These are phyloP conservation scores for Podaxis sp. DNA, from an alignment of 768 basidiomycete genomes.

Conservation along the genomic window DNA sequence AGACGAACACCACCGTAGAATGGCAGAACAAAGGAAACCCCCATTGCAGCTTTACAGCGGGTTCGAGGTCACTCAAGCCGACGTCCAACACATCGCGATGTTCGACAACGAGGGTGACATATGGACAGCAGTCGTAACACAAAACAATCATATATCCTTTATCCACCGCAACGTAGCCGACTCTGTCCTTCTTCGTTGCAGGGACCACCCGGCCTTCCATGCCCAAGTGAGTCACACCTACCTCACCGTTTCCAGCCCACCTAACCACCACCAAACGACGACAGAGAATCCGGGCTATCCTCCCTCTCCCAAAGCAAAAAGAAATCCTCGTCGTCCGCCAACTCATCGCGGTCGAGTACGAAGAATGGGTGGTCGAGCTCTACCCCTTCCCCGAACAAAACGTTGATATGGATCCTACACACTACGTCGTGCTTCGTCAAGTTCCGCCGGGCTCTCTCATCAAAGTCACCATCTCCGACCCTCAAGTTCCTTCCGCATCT, in stretches of 20 bases:
- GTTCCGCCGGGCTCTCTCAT: neutral
- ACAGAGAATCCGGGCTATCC: constrained; percentile 51
- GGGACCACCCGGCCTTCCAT: constrained; percentile 25
- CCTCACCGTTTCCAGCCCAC: neutral
- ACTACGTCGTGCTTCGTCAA: constrained; percentile 1
- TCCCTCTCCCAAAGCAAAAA: constrained; percentile 50
- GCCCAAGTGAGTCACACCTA: constrained; percentile 23
- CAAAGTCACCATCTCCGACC: constrained; percentile 13
- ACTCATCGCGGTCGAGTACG: neutral
- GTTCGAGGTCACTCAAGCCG: constrained; percentile 32
- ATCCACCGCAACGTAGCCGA: constrained; percentile 16
- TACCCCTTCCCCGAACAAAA: constrained; percentile 8
- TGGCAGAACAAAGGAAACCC: constrained; percentile 36
- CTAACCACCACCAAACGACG: constrained; percentile 22
- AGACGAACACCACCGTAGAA: constrained; percentile 32
- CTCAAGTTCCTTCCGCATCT: constrained; percentile 16
- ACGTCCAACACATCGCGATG: constrained; percentile 33
- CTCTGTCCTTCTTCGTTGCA: constrained; percentile 33
- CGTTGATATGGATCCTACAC: neutral
- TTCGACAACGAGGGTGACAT: constrained; percentile 22
- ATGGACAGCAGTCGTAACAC: constrained; percentile 20
- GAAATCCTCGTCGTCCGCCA: constrained; percentile 52
- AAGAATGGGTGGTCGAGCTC: constrained; percentile 13
- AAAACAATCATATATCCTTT: constrained; percentile 18
- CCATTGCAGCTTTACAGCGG: constrained; percentile 44